Conservation (phyloP, 371 early-diverging fungal genomes). For the Apophysomyces elegans region DNA sequence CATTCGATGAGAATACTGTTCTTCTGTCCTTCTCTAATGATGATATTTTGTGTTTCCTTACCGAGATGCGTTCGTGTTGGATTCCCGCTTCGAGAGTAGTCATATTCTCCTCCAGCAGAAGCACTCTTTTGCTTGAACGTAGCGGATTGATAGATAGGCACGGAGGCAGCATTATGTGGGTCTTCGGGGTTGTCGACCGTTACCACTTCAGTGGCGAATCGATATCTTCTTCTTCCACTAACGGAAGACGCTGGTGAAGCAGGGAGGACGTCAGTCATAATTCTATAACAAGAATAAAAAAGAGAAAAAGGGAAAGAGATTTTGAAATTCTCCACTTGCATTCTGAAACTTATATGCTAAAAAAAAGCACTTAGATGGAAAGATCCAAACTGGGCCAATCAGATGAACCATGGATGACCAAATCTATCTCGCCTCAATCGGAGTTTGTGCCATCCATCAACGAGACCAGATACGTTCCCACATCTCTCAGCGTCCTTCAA, state of each 20-base stretch:
- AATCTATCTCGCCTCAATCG: not conserved
- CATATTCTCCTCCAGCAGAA: constrained; percentile 87
- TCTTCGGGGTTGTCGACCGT: constrained; percentile 81
- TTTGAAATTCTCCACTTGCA: not conserved
- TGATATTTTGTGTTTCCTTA: constrained; percentile 28
- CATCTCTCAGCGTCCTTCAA: too few species aligned
- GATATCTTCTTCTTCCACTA: constrained; percentile 61
- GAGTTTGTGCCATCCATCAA: too few species aligned
- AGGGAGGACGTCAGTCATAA: constrained; percentile 33
- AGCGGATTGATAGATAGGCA: constrained; percentile 96
- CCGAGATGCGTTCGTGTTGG: constrained; percentile 88
- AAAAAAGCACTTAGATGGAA: constrained; percentile 1
- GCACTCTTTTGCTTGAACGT: constrained; percentile 91
- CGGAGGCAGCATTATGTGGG: constrained; percentile 88
- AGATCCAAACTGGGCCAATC: constrained; percentile 2
- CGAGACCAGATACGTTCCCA: too few species aligned
- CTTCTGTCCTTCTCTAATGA: too few species aligned
- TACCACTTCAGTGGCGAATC: constrained; percentile 88
- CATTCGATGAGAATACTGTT: not conserved
- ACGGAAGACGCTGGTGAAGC: constrained; percentile 45
- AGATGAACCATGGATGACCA: constrained; percentile 5
- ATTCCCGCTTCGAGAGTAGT: constrained; percentile 91
- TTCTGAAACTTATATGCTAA: constrained; percentile 1
- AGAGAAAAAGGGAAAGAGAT: constrained; percentile 14
- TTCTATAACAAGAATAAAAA: constrained; percentile 7